These are phyloP conservation scores for Wickerhamomyces sp. DNA, from an alignment of 1,139 yeast genomes.

Conservation along the genomic window DNA sequence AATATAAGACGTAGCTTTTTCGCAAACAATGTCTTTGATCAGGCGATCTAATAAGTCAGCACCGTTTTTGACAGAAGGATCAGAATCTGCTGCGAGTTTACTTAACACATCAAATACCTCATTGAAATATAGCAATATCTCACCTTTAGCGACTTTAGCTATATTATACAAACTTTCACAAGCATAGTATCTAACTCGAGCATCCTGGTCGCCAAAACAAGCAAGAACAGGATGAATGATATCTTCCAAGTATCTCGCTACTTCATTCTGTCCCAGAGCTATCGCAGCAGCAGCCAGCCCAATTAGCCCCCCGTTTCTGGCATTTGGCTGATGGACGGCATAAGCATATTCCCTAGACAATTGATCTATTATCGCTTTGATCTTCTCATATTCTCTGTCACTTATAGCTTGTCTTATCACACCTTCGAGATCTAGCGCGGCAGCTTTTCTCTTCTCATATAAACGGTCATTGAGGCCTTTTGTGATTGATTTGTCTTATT, in stretches of 20 bases:
- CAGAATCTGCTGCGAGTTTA: constrained; percentile 86
- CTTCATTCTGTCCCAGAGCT: constrained; percentile 70
- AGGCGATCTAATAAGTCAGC: constrained; percentile 90
- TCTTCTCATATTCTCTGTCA: constrained; percentile 62
- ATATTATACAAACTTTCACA: constrained; percentile 95
- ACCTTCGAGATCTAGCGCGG: constrained; percentile 87
- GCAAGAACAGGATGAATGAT: constrained; percentile 92
- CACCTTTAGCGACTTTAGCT: constrained; percentile 96
- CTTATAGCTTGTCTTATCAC: constrained; percentile 69
- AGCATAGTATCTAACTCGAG: constrained; percentile 93
- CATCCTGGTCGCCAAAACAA: constrained; percentile 95
- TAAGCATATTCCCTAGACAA: constrained; percentile 67
- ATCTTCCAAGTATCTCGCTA: constrained; percentile 71
- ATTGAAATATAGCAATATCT: constrained; percentile 83
- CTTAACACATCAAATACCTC: constrained; percentile 93
- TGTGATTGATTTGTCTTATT: constrained; percentile 67
- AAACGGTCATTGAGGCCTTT: constrained; percentile 87
- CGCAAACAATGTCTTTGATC: constrained; percentile 92
- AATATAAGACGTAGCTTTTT: constrained; percentile 86
- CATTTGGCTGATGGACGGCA: constrained; percentile 73
- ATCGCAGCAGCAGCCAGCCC: constrained; percentile 77
- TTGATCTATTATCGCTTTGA: constrained; percentile 64
- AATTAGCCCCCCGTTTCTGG: constrained; percentile 71
- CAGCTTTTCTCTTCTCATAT: constrained; percentile 90
- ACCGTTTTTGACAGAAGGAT: constrained; percentile 89